Percentiles rank a stretch among this genome's conserved stretches.
Conservation (phyloP, 1,284 basidiomycete species). For the Lignosus rhinocerotis region DNA sequence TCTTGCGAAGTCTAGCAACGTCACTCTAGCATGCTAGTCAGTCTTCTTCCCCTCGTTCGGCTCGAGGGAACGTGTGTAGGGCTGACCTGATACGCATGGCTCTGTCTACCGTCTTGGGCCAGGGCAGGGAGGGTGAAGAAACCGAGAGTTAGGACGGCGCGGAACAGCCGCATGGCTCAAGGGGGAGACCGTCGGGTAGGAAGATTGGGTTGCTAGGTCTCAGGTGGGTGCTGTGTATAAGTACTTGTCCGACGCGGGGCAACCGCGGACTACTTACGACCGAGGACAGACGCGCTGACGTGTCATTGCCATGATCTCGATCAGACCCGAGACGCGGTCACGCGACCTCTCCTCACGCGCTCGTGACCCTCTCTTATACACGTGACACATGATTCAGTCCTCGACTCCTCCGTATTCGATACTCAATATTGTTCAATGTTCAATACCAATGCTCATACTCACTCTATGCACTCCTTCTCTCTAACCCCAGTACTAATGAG, state of each 20-base stretch:
- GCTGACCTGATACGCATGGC: conserved; percentile 79
- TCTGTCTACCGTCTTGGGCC: conserved; percentile 60
- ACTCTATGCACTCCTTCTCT: too few relatives aligned
- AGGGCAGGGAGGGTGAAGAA: conserved; percentile 49
- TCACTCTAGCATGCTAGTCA: conserved; percentile 65
- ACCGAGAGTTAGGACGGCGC: conserved; percentile 51
- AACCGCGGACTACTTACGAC: not conserved
- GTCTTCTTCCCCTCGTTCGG: not conserved
- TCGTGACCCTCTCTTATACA: conserved; percentile 9
- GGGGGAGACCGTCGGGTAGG: not conserved
- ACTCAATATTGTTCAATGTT: too few relatives aligned
- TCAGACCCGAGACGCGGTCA: conserved; percentile 25
- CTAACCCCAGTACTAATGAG: too few relatives aligned
- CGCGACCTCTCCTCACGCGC: conserved; percentile 8
- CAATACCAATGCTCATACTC: too few relatives aligned
- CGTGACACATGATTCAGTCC: too few relatives aligned
- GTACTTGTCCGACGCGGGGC: conserved; percentile 7
- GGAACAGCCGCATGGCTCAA: conserved; percentile 60
- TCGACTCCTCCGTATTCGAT: too few relatives aligned
- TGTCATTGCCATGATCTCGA: conserved; percentile 23
- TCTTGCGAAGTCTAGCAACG: conserved; percentile 86
- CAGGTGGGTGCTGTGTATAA: conserved; percentile 9
- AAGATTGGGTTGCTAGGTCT: not conserved
- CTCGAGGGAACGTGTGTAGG: not conserved
- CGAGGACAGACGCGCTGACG: conserved; percentile 19